Base-by-base conservation (phyloP, 441 rosid genomes). In the Macaranga tanarius region DNA sequence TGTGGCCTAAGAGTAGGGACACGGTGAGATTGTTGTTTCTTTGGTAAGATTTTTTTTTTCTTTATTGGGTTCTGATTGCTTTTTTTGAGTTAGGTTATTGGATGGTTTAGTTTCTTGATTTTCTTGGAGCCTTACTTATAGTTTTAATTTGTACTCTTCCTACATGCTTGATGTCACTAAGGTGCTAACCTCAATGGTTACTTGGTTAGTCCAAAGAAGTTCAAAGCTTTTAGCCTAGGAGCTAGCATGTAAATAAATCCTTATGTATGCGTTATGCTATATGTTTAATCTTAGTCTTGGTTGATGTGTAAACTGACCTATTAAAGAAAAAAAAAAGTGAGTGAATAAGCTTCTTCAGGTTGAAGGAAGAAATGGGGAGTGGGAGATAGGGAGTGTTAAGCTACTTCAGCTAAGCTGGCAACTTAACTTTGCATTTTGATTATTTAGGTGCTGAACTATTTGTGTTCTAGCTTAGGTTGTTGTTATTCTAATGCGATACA, bases 1-100 rank as follows among this genome's bases (percentile, higher is more conserved):
- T 79, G 48, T 90, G 97, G 97, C 97, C 97, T 10, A 87, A 84
- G 81, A 94, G 97, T 88, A 87, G 95, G 86, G 99, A 92, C 83
- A 90, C 87, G 97, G 99, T 95, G 90, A 92, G 96, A 82, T 83
- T 82, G 52, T 62, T 71, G 84, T 78, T 83, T 78, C 77, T 65
- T 75, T 72, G 91, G 91, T 88, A 86, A 86, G 93, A 80, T 82
- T 73, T 56, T 56, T 54, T 17, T 1, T 5, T 28, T 54, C 12
- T n/a, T 0, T 26, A 13, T 48, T 60, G 9, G 28, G 28, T 63
- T 52, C 6, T 61, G 52, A 22, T 17, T 38, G 44, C 3, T 55
- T 13, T 19, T 12, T 57, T 57, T 12, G 48, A 16, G 57, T 3
- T 17, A 22, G 22, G 4, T 52, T 52, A 52, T 10, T 5, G 1